Base-by-base conservation (phyloP, 257 asterid species). In the Nicotiana paniculata region DNA sequence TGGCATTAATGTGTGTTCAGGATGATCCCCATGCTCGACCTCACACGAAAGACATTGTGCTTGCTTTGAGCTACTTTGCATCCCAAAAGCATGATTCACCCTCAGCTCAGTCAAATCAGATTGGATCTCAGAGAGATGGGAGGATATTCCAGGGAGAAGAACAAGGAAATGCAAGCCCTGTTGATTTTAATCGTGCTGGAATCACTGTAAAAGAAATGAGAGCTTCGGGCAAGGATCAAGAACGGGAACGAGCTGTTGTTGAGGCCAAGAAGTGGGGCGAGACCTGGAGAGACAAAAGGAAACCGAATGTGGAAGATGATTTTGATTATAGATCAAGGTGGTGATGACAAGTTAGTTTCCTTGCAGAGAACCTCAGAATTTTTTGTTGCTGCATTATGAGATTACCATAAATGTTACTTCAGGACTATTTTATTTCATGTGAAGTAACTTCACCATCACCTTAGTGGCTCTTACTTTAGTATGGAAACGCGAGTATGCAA, bases 201-300 rank as follows among this genome's bases (percentile, higher is more conserved):
- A 68, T n/a, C 59, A 26, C 57, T 78, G 58, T 62, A 17, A 32
- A 74, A 48, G 86, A 66, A 24, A 77, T 62, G 26, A 57, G 26
- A 46, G 8, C 67, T 70, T 63, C 53, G 39, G 70, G 59, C 80
- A 87, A 55, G 55, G 84, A 77, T 37, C 46, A 46, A 65, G 92
- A 89, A 51, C 83, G 92, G 43, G 85, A 81, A 81, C 77, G 33
- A 11, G 93, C 88, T 5, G 90, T 90, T 79, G 93, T 91, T 28
- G 93, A 88, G 81, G 93, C 93, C 39, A 90, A 84, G 86, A 76
- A 82, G 87, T 90, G 93, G 93, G 91, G 91, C 26, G 86, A 88
- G 82, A 81, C 80, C 46, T 88, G 88, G 78, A 87, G 89, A 77
- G 88, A 80, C 53, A 88, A 86, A 26, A 85, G 80, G 83, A 87